These are phyloP conservation scores for Discostella stelligera DNA, from an alignment of 352 stramenopile species.

Conservation along the genomic window DNA sequence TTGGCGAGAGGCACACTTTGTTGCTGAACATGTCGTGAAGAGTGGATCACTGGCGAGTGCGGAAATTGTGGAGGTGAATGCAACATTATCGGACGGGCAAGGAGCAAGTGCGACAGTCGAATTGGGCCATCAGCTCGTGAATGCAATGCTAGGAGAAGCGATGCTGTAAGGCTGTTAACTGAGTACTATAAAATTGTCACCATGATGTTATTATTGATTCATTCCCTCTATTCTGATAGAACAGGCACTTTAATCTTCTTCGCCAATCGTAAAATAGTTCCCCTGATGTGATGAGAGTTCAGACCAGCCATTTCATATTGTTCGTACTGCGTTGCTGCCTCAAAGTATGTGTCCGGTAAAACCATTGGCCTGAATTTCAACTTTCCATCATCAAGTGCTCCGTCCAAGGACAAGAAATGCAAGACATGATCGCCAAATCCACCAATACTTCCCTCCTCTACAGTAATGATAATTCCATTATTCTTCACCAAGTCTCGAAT, in stretches of 20 bases:
- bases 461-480: slow-evolving; percentile 85
- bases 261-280: slow-evolving; percentile 75
- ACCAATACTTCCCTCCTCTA: slow-evolving; percentile 86
- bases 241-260: slow-evolving; percentile 41
- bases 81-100: slow-evolving; percentile 85
- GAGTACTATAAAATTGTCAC: not conserved
- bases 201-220: not conserved
- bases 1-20: slow-evolving; percentile 95
- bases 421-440: slow-evolving; percentile 87
- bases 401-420: slow-evolving; percentile 86
- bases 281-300: slow-evolving; percentile 84
- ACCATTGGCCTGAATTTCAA: slow-evolving; percentile 87
- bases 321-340: slow-evolving; percentile 86
- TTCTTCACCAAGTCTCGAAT: slow-evolving; percentile 82
- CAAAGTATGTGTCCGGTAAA: slow-evolving; percentile 87
- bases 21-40: slow-evolving; percentile 90
- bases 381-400: slow-evolving; percentile 83
- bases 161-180: slow-evolving; percentile 45
- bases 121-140: slow-evolving; percentile 90
- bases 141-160: slow-evolving; percentile 89
- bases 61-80: slow-evolving; percentile 96
- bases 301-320: slow-evolving; percentile 87
- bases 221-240: slow-evolving; percentile 26
- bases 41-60: slow-evolving; percentile 86
- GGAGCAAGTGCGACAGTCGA: slow-evolving; percentile 91